Evolutionary conservation across 805 yeast genomes (phyloP).

Genomic region (Saccharomycopsis babjevae): DNA sequence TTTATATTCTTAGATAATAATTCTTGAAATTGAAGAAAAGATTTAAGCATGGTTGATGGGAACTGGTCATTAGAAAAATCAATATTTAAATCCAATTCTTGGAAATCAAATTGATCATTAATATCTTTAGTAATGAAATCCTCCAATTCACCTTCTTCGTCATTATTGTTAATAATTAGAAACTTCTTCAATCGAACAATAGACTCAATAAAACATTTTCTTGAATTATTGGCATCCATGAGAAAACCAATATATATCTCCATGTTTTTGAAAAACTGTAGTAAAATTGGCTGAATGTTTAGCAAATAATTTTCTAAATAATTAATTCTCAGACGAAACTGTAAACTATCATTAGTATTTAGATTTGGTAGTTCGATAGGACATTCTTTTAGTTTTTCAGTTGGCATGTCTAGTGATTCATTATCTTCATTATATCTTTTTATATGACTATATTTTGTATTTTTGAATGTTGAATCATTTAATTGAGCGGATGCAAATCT

Average conservation of each 20-base stretch:
- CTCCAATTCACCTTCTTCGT: constrained; percentile 6
- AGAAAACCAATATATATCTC: constrained; percentile 4
- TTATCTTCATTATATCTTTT: neutral
- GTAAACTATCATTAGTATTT: constrained; percentile 11
- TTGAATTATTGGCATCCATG: neutral
- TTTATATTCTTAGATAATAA: constrained; percentile 1
- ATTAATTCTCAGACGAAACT: constrained; percentile 7
- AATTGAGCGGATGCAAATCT: neutral
- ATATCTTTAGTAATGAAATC: constrained; percentile 3
- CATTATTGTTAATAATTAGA: constrained; percentile 6
- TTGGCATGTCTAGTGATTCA: neutral
- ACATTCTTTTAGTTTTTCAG: neutral
- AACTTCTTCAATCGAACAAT: constrained; percentile 11
- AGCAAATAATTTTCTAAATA: constrained; percentile 8
- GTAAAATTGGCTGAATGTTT: constrained; percentile 10
- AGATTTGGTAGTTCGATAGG: neutral
- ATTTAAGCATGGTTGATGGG: neutral
- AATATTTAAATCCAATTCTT: neutral
- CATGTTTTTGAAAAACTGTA: constrained; percentile 5
- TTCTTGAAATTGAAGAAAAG: constrained; percentile 2
- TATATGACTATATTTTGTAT: neutral
- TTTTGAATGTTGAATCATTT: neutral
- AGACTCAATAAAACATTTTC: constrained; percentile 10
- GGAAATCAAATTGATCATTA: neutral
- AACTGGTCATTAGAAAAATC: neutral